A percentile compares a stretch with the other conserved stretches of the same genome.
phyloP scores from a whole-genome alignment of 1,284 basidiomycete genomes.

The Heterobasidion occidentale region DNA sequence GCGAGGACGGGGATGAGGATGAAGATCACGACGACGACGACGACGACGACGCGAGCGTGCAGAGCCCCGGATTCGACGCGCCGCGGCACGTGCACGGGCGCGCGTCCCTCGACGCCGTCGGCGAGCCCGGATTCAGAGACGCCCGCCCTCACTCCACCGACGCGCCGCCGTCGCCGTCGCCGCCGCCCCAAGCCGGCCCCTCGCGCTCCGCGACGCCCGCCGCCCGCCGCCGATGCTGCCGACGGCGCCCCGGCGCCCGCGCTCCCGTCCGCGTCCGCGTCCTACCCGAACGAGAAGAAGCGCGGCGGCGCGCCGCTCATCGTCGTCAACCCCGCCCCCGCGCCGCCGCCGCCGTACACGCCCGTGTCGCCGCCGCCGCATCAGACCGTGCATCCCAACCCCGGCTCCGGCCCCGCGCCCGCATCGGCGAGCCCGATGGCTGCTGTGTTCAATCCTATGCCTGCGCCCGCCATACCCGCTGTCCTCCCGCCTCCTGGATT shows the following conservation, averaged over 20 bases:
- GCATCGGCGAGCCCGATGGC: too few relatives aligned
- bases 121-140: too few relatives aligned
- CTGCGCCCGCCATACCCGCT: neutral
- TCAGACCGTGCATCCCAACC: neutral
- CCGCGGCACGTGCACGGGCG: too few relatives aligned
- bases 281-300: conserved; percentile 14
- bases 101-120: too few relatives aligned
- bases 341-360: conserved; percentile 13
- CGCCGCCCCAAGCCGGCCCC: neutral
- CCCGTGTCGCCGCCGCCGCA: neutral
- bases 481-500: neutral
- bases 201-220: neutral
- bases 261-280: conserved; percentile 4
- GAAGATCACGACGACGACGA: too few relatives aligned
- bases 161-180: neutral
- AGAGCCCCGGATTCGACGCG: conserved; percentile 15
- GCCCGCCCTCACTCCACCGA: neutral
- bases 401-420: too few relatives aligned
- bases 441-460: neutral
- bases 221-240: neutral
- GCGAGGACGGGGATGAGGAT: too few relatives aligned
- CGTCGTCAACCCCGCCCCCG: conserved; percentile 17
- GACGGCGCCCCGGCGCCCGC: conserved; percentile 3
- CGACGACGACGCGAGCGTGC: too few relatives aligned
- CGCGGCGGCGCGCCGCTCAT: conserved; percentile 10